Evolutionary conservation across 2,329 filamentous ascomycete species (phyloP), one percentile per base, ranked within the genome.

Genomic region (Periconia sp.): DNA sequence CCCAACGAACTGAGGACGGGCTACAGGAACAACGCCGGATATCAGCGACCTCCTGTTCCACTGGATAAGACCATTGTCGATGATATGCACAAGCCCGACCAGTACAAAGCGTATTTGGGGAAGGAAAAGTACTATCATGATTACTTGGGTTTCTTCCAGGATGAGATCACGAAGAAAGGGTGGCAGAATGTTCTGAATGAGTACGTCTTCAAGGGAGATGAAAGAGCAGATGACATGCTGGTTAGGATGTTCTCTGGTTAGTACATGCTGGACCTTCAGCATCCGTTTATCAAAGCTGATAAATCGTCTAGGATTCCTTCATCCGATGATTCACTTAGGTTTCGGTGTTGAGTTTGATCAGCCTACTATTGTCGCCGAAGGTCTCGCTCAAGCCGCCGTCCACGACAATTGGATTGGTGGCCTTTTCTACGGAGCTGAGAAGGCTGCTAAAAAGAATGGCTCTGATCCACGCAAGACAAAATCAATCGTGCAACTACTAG

Each of bases 281-380:
- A n/a, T n/a, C n/a, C n/a, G n/a, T n/a, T n/a, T n/a, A n/a, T 33
- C 30, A 11, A 16, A 30, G 10, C 26, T 40, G 10, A 34, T 16
- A 34, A 8, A 26, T 17, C 8, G 11, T 49, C 25, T 54, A 80
- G 84, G 87, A 0, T 79, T 92, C 50, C 56, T 91, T 2, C 89
- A 95, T 61, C 89, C 90, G 2, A 72, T 94, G 12, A 92, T 96
- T 50, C 89, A 95, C 63, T 78, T 95, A 15, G 88, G 90, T 35
- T 95, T 90, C 62, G 91, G 88, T 4, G 65, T 96, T 24, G 90
- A 95, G 64, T 95, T 90, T 73, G 67, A 79, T 8, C 89, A 95
- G 62, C 89, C 89, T 2, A 87, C 87, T 25, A 84, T 95, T 46
- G 78, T 96, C 19, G 89, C 90, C 5, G 83, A 92, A 70, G 90